Evolutionary conservation across 2,329 filamentous ascomycete species (phyloP).

Genomic region (Beauveria sp.): DNA sequence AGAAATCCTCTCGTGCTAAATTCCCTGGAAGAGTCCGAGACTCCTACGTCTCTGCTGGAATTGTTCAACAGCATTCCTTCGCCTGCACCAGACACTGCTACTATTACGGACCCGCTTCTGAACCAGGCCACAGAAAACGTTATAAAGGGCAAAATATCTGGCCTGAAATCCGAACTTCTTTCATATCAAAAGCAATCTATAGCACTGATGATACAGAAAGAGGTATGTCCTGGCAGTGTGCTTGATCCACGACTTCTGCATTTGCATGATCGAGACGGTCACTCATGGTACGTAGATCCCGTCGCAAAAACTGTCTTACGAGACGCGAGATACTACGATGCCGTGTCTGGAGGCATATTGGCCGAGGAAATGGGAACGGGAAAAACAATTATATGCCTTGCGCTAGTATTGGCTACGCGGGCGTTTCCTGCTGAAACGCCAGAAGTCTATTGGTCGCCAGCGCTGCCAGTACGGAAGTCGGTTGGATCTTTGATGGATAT

Average conservation of each 20-base stretch:
- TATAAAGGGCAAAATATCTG: constrained; percentile 43
- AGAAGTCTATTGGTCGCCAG: constrained; percentile 42
- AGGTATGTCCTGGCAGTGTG: constrained; percentile 54
- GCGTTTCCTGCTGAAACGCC: constrained; percentile 61
- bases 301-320: constrained; percentile 53
- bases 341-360: constrained; percentile 66
- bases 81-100: constrained; percentile 48
- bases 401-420: constrained; percentile 68
- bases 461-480: constrained; percentile 31
- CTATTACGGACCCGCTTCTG: constrained; percentile 41
- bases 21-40: constrained; percentile 23
- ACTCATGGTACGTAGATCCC: constrained; percentile 62
- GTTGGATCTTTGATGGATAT: constrained; percentile 65
- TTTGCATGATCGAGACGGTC: constrained; percentile 52
- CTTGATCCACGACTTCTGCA: constrained; percentile 67
- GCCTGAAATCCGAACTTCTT: constrained; percentile 60
- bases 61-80: constrained; percentile 69
- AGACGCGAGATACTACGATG: constrained; percentile 66
- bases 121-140: constrained; percentile 49
- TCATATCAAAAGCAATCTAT: constrained; percentile 74
- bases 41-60: constrained; percentile 44
- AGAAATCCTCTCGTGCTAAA: constrained; percentile 23
- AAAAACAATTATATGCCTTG: constrained; percentile 82
- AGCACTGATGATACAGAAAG: constrained; percentile 76
- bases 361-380: constrained; percentile 77